phyloP scores from a whole-genome alignment of 1,284 basidiomycete genomes.

The Cutaneotrichosporon mucoides region DNA sequence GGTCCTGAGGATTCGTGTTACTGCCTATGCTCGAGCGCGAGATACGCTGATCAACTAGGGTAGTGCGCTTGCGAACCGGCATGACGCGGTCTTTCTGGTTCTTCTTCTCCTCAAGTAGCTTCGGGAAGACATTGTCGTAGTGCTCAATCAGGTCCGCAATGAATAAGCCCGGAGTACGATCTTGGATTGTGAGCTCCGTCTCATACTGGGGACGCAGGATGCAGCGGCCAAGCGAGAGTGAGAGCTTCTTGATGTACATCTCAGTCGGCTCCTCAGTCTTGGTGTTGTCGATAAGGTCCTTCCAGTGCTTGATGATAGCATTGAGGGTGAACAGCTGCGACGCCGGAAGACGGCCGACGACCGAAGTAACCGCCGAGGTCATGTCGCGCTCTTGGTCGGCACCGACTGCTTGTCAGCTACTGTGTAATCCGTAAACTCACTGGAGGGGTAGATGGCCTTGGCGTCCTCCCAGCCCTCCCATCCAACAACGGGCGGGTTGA shows the following conservation, averaged over 20 bases:
- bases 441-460: constrained; percentile 70
- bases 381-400: constrained; percentile 61
- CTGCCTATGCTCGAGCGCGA: constrained; percentile 54
- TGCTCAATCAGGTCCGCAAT: constrained; percentile 79
- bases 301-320: constrained; percentile 71
- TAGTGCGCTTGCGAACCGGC: constrained; percentile 78
- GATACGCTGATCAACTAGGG: constrained; percentile 80
- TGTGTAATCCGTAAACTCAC: background rate
- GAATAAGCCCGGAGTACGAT: constrained; percentile 73
- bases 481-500: constrained; percentile 70
- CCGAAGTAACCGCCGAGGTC: constrained; percentile 60
- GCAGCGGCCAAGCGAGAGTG: constrained; percentile 76
- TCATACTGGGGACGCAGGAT: constrained; percentile 78
- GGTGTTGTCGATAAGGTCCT: constrained; percentile 64
- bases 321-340: constrained; percentile 80
- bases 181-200: constrained; percentile 74
- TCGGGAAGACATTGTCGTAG: constrained; percentile 71
- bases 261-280: constrained; percentile 59
- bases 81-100: constrained; percentile 75
- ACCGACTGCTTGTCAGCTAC: constrained; percentile 51
- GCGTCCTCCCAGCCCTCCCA: constrained; percentile 88
- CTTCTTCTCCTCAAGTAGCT: constrained; percentile 75
- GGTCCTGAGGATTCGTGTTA: constrained; percentile 49
- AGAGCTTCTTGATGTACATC: constrained; percentile 77
- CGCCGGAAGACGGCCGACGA: constrained; percentile 69